Percentiles rank a stretch among this genome's conserved stretches.
phyloP scores from a whole-genome alignment of 805 yeast genomes.

The Gaillardinia entomophila region DNA sequence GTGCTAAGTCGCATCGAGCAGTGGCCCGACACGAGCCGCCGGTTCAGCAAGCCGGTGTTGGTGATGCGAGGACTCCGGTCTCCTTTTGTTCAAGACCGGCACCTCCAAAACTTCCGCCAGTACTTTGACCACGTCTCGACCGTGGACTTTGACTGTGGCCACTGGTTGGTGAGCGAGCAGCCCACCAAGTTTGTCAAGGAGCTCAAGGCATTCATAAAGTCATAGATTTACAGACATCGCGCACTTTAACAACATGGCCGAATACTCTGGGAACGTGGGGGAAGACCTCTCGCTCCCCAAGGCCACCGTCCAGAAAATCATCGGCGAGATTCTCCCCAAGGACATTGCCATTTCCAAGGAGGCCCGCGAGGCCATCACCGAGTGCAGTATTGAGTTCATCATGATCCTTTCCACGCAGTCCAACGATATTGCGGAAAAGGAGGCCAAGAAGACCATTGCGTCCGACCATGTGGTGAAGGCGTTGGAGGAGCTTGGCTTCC shows the following conservation, averaged over 20 bases:
- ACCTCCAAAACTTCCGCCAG: constrained; percentile 12
- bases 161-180: constrained; percentile 36
- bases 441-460: constrained; percentile 92
- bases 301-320: constrained; percentile 95
- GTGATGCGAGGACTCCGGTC: constrained; percentile 42
- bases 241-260: constrained; percentile 27
- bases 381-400: constrained; percentile 92
- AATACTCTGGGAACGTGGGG: constrained; percentile 25
- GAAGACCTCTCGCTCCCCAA: constrained; percentile 41
- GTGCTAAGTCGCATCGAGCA: constrained; percentile 6
- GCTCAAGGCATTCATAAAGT: no score
- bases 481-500: constrained; percentile 78
- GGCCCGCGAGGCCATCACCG: constrained; percentile 91
- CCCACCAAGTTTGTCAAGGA: constrained; percentile 22
- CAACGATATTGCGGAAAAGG: constrained; percentile 94
- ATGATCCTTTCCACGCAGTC: constrained; percentile 92
- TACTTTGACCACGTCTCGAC: constrained; percentile 17
- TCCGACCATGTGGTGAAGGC: constrained; percentile 95
- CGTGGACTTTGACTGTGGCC: constrained; percentile 24
- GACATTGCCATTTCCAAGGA: constrained; percentile 87
- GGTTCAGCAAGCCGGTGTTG: constrained; percentile 28
- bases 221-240: no score
- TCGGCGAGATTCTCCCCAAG: constrained; percentile 83
- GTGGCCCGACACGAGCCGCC: constrained; percentile 12
- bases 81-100: constrained; percentile 30